Base-by-base conservation (phyloP, 139 green algal genomes). In the Chlamydomonas applanata region DNA sequence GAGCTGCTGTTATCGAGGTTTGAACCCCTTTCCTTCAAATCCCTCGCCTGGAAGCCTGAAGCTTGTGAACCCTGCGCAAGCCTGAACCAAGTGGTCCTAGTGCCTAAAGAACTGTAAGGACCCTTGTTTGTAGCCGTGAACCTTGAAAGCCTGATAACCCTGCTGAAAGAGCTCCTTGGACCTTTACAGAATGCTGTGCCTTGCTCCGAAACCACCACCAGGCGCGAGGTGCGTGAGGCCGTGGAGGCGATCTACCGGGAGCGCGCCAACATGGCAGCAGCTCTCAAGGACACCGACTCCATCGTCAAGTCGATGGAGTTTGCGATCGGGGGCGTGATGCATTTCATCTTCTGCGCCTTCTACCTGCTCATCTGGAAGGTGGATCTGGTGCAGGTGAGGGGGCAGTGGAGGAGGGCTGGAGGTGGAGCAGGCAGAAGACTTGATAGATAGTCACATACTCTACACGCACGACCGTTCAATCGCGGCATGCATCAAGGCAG, bases 321-420 rank as follows among this genome's bases (percentile, higher is more conserved):
- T 24, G 60, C 70, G 4, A 76, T 88, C 30, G 83, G 79, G 53
- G 71, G 63, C 7, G 49, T 76, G 13, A 49, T 81, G 32, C 83
- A 88, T 71, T 86, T 88, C 56, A 36, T 88, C 7, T 82, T 86
- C 62, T 35, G 46, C 1, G 80, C 80, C 14, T 67, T 84, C 44
- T 88, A 88, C 73, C 71, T 88, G 30, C 74, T 81, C 36, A 82
- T 88, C 49, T 88, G 76, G 76, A 76, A 73, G 11, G 62, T 79
- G 20, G 62, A 75, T 69, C 69, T 81, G 4, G 57, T 61, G 4
- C 14, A 57, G 69, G 52, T 75, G 30, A 9, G 53, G 49, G 14
- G 2, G 46, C 25, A 22, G 40, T 17, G 46, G 14, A 56, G 14
- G 14, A 56, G 17, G 46, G 46, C 14, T 56, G 17, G 17, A 56